Conservation (phyloP, 495 filamentous ascomycete species). For the Neurospora sp. region DNA sequence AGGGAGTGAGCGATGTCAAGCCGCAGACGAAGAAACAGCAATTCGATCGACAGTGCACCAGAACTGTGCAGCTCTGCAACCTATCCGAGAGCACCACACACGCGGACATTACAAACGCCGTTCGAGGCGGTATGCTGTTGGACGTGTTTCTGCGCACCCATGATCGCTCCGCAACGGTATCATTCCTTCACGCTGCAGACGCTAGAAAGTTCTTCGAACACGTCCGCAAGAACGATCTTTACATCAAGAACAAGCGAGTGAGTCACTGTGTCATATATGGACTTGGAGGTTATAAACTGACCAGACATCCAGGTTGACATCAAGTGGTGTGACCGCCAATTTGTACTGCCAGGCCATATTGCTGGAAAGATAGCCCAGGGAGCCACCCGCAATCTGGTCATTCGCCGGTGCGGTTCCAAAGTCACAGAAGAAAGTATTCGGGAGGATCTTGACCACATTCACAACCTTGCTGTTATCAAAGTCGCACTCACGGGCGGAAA, state of each 20-base stretch:
- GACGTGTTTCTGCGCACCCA: slow-evolving; percentile 56
- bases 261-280: slow-evolving; percentile 9
- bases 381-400: slow-evolving; percentile 68
- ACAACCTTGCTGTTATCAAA: slow-evolving; percentile 63
- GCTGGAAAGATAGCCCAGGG: slow-evolving; percentile 56
- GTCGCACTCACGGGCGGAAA: slow-evolving; percentile 47
- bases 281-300: neutral
- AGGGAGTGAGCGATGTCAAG: slow-evolving; percentile 12
- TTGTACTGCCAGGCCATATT: slow-evolving; percentile 54
- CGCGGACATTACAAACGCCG: slow-evolving; percentile 51
- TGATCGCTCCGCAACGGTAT: slow-evolving; percentile 55
- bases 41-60: slow-evolving; percentile 37
- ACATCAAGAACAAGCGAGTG: slow-evolving; percentile 60
- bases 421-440: slow-evolving; percentile 58
- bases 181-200: slow-evolving; percentile 56
- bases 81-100: slow-evolving; percentile 56
- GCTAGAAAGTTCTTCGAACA: slow-evolving; percentile 56
- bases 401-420: slow-evolving; percentile 45
- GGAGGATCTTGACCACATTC: slow-evolving; percentile 72
- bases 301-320: slow-evolving; percentile 46
- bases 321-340: slow-evolving; percentile 66
- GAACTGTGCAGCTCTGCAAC: slow-evolving; percentile 54
- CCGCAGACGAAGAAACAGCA: slow-evolving; percentile 13
- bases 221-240: slow-evolving; percentile 56
- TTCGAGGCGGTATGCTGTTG: slow-evolving; percentile 60